These are phyloP conservation scores for Carex sylvatica DNA, from an alignment of 202 grass and related monocot species.

Conservation along the genomic window DNA sequence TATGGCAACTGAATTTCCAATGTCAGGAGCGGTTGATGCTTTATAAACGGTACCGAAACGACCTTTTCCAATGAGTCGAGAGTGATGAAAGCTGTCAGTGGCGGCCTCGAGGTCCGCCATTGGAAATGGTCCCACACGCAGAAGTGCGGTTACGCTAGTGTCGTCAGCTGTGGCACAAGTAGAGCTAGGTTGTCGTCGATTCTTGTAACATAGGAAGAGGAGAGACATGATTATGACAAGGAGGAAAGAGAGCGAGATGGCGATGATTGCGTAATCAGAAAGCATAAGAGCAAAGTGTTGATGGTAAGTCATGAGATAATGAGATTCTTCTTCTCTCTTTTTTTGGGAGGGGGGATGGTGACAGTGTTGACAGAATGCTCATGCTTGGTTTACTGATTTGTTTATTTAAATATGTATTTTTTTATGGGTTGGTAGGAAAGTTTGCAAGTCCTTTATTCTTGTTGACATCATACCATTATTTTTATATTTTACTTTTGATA, in stretches of 20 bases:
- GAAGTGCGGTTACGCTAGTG: background rate
- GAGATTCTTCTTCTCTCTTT: background rate
- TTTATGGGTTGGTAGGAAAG: conserved; percentile 2
- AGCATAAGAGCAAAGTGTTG: conserved; percentile 12
- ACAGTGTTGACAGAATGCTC: background rate
- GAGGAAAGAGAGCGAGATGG: conserved; percentile 15
- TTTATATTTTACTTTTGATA: background rate
- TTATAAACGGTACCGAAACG: conserved; percentile 48
- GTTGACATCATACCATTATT: background rate
- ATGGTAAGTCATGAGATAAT: background rate
- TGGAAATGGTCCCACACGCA: conserved; percentile 25
- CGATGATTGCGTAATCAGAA: conserved; percentile 33
- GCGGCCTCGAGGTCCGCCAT: conserved; percentile 56
- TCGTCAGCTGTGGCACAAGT: background rate
- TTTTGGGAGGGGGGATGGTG: background rate
- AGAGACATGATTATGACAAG: conserved; percentile 26
- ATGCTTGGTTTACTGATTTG: background rate
- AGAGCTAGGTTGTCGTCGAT: background rate
- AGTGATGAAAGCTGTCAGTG: conserved; percentile 66
- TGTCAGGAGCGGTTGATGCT: conserved; percentile 7
- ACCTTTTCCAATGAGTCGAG: conserved; percentile 46
- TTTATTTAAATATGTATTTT: background rate
- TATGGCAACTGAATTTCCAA: conserved; percentile 29
- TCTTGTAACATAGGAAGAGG: conserved; percentile 55
- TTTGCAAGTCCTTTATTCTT: background rate